Evolutionary conservation across 208 protist species (phyloP).

Genomic region (Trypanosoma lewisi): DNA sequence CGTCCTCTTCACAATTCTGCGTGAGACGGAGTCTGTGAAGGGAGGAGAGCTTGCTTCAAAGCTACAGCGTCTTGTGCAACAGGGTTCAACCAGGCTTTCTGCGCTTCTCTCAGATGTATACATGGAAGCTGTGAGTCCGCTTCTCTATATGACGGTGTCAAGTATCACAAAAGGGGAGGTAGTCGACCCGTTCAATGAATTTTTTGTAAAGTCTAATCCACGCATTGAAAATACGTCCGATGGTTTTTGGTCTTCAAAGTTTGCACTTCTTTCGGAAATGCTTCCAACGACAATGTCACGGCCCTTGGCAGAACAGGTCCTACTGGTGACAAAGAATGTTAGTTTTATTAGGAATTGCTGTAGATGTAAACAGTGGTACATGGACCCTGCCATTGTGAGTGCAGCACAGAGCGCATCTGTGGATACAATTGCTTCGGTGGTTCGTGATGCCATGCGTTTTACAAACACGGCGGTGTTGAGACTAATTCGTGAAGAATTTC

Average conservation of each 20-base stretch:
- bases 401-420: conserved; percentile 45
- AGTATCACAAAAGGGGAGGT: conserved; percentile 61
- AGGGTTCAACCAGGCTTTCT: conserved; percentile 51
- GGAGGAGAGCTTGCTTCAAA: conserved; percentile 57
- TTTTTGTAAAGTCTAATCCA: conserved; percentile 47
- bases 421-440: conserved; percentile 38
- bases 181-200: conserved; percentile 56
- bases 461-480: conserved; percentile 60
- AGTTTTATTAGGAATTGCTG: conserved; percentile 62
- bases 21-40: conserved; percentile 50
- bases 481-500: conserved; percentile 49
- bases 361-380: conserved; percentile 57
- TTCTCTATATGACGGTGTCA: conserved; percentile 51
- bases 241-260: conserved; percentile 49
- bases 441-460: conserved; percentile 35
- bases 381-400: conserved; percentile 43
- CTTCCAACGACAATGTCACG: conserved; percentile 50
- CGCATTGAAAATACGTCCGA: conserved; percentile 48
- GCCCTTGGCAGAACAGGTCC: conserved; percentile 45
- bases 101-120: conserved; percentile 53
- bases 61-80: conserved; percentile 46
- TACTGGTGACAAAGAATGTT: conserved; percentile 60
- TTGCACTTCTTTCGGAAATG: conserved; percentile 48
- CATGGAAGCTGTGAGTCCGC: conserved; percentile 54
- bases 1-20: conserved; percentile 43